A percentile compares a stretch with the other conserved stretches of the same genome.
These are phyloP conservation scores for Talaromyces sp. DNA, from an alignment of 2,329 filamentous ascomycete species.

Conservation along the genomic window DNA sequence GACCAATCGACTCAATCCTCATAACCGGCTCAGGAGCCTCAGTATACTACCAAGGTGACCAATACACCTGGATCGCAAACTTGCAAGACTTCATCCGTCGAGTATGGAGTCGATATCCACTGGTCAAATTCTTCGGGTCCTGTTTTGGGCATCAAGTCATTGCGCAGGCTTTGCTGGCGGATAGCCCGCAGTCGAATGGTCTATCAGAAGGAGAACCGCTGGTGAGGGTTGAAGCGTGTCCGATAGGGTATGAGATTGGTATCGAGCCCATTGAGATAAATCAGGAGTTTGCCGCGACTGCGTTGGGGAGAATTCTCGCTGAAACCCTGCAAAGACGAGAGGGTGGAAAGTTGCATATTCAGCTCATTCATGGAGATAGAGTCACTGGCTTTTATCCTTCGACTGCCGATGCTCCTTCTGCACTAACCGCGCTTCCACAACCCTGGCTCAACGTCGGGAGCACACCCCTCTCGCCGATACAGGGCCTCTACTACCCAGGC, in stretches of 20 bases:
- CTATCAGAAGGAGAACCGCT: background rate
- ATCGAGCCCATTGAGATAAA: slow-evolving; percentile 28
- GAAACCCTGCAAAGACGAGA: background rate
- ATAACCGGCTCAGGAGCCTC: slow-evolving; percentile 33
- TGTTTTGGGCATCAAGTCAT: slow-evolving; percentile 36
- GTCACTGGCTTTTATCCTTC: slow-evolving; percentile 23
- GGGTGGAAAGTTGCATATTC: slow-evolving; percentile 25
- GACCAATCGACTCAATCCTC: slow-evolving; percentile 30
- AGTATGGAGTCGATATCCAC: slow-evolving; percentile 27
- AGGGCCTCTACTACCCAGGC: slow-evolving; percentile 30
- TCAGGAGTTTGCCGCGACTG: slow-evolving; percentile 21
- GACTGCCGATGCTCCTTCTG: background rate
- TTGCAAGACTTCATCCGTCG: slow-evolving; percentile 27
- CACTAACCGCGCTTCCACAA: slow-evolving; percentile 17
- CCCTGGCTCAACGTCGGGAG: slow-evolving; percentile 32
- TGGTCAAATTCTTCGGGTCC: slow-evolving; percentile 33
- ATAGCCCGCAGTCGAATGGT: slow-evolving; percentile 10
- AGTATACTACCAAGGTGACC: slow-evolving; percentile 23
- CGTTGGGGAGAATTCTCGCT: slow-evolving; percentile 16
- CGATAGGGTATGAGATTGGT: slow-evolving; percentile 30
- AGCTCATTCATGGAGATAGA: slow-evolving; percentile 35
- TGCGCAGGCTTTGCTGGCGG: slow-evolving; percentile 27
- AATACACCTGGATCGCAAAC: slow-evolving; percentile 30
- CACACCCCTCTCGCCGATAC: slow-evolving; percentile 27
- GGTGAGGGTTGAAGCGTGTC: slow-evolving; percentile 23